phyloP scores from a whole-genome alignment of 2,329 filamentous ascomycete species.

The Aureobasidium namibiae region DNA sequence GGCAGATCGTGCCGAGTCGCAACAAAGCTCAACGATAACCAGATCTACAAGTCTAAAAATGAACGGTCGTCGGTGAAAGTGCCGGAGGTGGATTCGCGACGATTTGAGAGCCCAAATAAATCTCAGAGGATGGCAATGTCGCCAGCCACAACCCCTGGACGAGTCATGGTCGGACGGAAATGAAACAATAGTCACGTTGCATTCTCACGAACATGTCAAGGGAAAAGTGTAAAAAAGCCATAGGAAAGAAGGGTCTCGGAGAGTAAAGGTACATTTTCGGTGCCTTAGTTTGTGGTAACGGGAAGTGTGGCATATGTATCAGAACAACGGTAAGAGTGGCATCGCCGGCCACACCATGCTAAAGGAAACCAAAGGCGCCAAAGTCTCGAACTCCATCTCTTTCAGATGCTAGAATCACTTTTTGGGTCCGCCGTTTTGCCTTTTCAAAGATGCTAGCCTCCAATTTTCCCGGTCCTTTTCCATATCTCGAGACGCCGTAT shows the following conservation, averaged over 20 bases:
- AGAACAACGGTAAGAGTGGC: not conserved
- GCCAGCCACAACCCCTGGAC: not conserved
- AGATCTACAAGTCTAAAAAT: not conserved
- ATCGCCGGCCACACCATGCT: not conserved
- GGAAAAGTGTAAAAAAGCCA: not conserved
- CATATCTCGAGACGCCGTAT: not conserved
- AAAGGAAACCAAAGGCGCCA: not conserved
- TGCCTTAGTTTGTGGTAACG: not conserved
- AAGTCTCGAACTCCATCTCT: not conserved
- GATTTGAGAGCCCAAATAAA: too few relatives aligned
- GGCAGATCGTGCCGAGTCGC: not conserved
- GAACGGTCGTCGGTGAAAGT: not conserved
- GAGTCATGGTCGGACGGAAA: not conserved
- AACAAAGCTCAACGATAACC: not conserved
- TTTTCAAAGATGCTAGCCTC: slow-evolving; percentile 1
- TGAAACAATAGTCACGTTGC: not conserved
- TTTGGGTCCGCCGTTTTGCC: not conserved
- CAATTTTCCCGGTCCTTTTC: not conserved
- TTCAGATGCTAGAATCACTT: not conserved
- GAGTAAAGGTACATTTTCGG: not conserved
- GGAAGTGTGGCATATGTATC: not conserved
- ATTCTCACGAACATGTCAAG: not conserved
- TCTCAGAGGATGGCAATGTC: not conserved
- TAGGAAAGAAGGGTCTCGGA: not conserved
- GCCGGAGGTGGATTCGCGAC: too few relatives aligned